These are phyloP conservation scores for Hygrocybe coccinea DNA, from an alignment of 768 basidiomycete genomes.

Conservation along the genomic window DNA sequence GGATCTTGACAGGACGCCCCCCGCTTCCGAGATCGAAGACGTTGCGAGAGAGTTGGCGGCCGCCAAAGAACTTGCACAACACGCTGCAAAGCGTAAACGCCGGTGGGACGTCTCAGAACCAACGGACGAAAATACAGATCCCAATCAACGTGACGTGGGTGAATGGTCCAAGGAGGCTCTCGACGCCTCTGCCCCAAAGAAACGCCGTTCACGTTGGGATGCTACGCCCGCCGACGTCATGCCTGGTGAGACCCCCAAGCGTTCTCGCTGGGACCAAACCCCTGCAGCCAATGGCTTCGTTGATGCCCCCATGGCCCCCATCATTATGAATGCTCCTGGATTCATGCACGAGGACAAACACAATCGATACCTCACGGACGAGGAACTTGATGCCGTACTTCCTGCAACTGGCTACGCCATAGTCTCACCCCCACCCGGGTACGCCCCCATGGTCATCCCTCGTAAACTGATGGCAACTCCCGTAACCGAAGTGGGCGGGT, in stretches of 20 bases:
- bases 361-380: conserved; percentile 89
- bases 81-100: conserved; percentile 61
- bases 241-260: conserved; percentile 69
- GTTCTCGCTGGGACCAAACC: conserved; percentile 96
- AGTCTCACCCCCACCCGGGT: conserved; percentile 91
- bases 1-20: conserved; percentile 91
- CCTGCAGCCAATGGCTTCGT: conserved; percentile 46
- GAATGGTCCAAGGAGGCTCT: conserved; percentile 75
- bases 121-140: conserved; percentile 60
- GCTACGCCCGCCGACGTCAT: conserved; percentile 75
- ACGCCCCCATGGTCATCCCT: conserved; percentile 70
- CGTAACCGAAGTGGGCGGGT: conserved; percentile 66
- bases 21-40: conserved; percentile 75
- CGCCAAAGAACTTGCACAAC: conserved; percentile 39
- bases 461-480: conserved; percentile 58
- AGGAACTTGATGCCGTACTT: conserved; percentile 89
- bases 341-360: conserved; percentile 93
- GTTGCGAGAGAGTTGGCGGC: conserved; percentile 66
- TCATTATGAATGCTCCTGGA: too few species aligned
- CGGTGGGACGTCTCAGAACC: conserved; percentile 73
- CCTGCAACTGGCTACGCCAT: conserved; percentile 84
- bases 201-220: conserved; percentile 95
- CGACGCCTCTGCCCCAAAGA: conserved; percentile 75
- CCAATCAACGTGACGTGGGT: conserved; percentile 51
- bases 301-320: conserved; percentile 68